These are phyloP conservation scores for Pyrus bretschneideri DNA, from an alignment of 306 rosid species.

Conservation along the genomic window DNA sequence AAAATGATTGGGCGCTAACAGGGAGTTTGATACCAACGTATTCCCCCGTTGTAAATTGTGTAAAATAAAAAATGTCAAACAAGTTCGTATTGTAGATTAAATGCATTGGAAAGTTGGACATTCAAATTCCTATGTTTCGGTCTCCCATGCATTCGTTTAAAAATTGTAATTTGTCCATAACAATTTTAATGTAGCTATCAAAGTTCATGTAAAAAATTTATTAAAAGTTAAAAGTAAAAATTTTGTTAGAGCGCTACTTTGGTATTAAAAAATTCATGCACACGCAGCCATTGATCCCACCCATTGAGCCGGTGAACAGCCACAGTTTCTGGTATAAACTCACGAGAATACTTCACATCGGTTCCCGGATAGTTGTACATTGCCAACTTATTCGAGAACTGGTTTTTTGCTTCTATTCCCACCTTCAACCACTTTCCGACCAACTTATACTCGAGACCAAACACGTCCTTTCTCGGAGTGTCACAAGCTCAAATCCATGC, in stretches of 20 bases:
- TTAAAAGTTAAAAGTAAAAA: neutral
- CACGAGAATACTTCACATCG: slow-evolving; percentile 22
- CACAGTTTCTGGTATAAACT: slow-evolving; percentile 17
- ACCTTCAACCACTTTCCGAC: slow-evolving; percentile 27
- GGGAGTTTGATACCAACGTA: no score
- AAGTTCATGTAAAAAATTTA: no score
- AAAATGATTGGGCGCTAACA: no score
- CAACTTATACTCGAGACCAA: slow-evolving; percentile 28
- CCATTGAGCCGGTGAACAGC: slow-evolving; percentile 29
- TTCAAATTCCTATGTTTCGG: no score
- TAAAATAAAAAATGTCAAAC: no score
- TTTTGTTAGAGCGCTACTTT: neutral
- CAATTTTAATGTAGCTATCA: neutral
- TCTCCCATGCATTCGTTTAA: no score
- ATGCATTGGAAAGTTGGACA: no score
- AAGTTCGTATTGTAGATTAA: no score
- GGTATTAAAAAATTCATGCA: slow-evolving; percentile 25
- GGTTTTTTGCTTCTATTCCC: slow-evolving; percentile 18
- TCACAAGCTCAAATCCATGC: slow-evolving; percentile 22
- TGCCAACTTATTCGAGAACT: slow-evolving; percentile 19
- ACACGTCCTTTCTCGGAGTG: neutral
- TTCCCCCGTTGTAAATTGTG: no score
- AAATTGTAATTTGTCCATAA: no score
- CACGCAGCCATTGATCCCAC: slow-evolving; percentile 26
- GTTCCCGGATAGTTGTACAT: slow-evolving; percentile 29